phyloP scores from a whole-genome alignment of 345 rosid genomes.

The Eucalyptus marginata region DNA sequence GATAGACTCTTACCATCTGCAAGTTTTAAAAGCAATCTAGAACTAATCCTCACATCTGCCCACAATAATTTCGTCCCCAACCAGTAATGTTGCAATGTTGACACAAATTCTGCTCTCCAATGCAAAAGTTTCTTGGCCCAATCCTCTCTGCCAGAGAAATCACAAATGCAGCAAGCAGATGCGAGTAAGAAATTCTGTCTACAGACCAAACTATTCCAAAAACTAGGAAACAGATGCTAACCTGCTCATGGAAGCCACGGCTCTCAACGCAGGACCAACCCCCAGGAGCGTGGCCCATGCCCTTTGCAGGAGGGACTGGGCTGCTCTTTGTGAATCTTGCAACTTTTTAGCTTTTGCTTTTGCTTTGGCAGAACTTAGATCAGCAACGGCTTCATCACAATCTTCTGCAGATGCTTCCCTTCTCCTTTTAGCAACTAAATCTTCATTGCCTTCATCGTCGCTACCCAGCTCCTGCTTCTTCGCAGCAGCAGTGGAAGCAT shows the following conservation, averaged over 20 bases:
- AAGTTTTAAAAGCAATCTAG: conserved; percentile 53
- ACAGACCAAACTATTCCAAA: background rate
- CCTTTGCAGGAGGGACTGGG: conserved; percentile 24
- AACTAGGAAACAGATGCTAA: background rate
- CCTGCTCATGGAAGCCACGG: conserved; percentile 83
- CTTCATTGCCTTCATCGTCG: conserved; percentile 46
- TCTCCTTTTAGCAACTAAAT: conserved; percentile 18
- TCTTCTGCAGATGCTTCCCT: conserved; percentile 73
- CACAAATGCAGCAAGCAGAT: background rate
- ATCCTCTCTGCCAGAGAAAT: conserved; percentile 39
- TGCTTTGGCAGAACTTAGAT: conserved; percentile 51
- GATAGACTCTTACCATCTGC: conserved; percentile 66
- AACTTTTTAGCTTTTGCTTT: conserved; percentile 52
- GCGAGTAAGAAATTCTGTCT: background rate
- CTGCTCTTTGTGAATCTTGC: conserved; percentile 36
- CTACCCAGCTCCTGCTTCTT: conserved; percentile 37
- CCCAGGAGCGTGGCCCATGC: conserved; percentile 31
- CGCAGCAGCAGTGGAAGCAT: conserved; percentile 53
- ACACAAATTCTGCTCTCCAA: conserved; percentile 50
- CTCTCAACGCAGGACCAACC: conserved; percentile 63
- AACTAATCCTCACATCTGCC: conserved; percentile 64
- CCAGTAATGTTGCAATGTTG: conserved; percentile 69
- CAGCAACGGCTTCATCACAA: conserved; percentile 74
- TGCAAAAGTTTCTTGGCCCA: conserved; percentile 55
- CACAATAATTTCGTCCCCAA: conserved; percentile 52